phyloP scores from a whole-genome alignment of 2,329 filamentous ascomycete genomes.

The Aspergillus floridensis region DNA sequence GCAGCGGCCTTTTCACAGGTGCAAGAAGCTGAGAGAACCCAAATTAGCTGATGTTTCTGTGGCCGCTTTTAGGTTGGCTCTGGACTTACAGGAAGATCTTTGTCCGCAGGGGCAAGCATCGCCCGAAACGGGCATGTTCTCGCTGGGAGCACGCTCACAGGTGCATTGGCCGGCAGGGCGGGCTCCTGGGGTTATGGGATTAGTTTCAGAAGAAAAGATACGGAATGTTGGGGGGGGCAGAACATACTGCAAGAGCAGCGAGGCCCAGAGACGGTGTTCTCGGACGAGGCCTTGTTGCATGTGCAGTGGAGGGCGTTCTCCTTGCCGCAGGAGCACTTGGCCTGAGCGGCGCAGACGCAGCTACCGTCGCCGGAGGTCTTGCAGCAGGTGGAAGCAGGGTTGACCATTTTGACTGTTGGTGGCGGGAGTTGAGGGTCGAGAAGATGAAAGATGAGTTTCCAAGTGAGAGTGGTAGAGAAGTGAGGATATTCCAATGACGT shows the following conservation, averaged over 20 bases:
- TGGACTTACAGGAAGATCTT: slow-evolving; percentile 63
- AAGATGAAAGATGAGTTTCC: neutral
- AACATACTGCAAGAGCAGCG: slow-evolving; percentile 76
- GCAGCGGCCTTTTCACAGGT: slow-evolving; percentile 76
- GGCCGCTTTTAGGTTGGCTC: neutral
- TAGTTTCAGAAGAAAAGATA: neutral
- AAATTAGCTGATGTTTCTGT: neutral
- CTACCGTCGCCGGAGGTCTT: slow-evolving; percentile 52
- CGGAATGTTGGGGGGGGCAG: neutral
- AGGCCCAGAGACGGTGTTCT: slow-evolving; percentile 71
- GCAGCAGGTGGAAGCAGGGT: slow-evolving; percentile 57
- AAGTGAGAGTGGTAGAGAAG: neutral
- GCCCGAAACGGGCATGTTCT: slow-evolving; percentile 64
- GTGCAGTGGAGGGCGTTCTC: slow-evolving; percentile 81
- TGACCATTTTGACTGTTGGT: slow-evolving; percentile 38
- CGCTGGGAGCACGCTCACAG: slow-evolving; percentile 67
- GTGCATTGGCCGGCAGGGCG: slow-evolving; percentile 78
- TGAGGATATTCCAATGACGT: neutral
- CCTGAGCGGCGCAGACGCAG: slow-evolving; percentile 59
- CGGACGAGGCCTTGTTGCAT: slow-evolving; percentile 70
- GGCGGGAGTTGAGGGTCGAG: slow-evolving; percentile 4
- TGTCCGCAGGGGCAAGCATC: slow-evolving; percentile 73
- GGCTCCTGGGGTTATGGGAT: slow-evolving; percentile 48
- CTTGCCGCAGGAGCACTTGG: slow-evolving; percentile 84
- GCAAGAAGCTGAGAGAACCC: slow-evolving; percentile 56